Evolutionary conservation across 106 monocot species (phyloP), one percentile per base, ranked within the genome.

Genomic region (Gastrodia elata): DNA sequence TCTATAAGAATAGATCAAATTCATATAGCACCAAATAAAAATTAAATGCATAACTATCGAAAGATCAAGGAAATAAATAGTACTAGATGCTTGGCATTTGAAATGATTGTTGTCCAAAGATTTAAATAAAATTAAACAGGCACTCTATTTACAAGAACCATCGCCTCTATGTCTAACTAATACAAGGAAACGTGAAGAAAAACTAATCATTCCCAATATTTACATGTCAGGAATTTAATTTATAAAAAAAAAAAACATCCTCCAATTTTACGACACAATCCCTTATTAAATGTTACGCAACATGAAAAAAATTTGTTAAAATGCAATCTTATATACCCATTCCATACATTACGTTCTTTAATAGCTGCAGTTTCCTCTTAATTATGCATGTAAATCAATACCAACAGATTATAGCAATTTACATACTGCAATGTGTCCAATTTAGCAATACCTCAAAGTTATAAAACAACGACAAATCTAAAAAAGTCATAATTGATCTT

Each of bases 1-100:
- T 84, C 91, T 91, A n/a, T n/a, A 49, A 68, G 15, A 56, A 57
- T 44, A 40, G 58, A 42, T 59, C 27, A 39, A 75, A 40, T 20
- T 70, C 30, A 38, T 6, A 76, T 27, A 76, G 33, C 30, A 11
- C 35, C 61, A 61, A 61, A 13, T 10, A 61, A 10, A 13, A 27
- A 11, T 2, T 61, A 61, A 61, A 13, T 32, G n/a, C 27, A 61
- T 9, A 61, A 61, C 30, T 30, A 61, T 61, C 32, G 61, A 61
- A 27, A 61, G 61, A 32, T 61, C 3, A 61, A 61, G 30, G 7
- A 32, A 13, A 14, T 6, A 13, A 61, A 61, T 52, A 61, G 14
- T 30, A 32, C 30, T 61, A 61, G 27, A 61, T 2, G 14, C 32
- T 13, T 11, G 32, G 7, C 22, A 61, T 52, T 52, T 22, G 52